Evolutionary conservation across 2,329 filamentous ascomycete species (phyloP), one percentile per base, ranked within the genome.

Genomic region (Fusarium foetens): DNA sequence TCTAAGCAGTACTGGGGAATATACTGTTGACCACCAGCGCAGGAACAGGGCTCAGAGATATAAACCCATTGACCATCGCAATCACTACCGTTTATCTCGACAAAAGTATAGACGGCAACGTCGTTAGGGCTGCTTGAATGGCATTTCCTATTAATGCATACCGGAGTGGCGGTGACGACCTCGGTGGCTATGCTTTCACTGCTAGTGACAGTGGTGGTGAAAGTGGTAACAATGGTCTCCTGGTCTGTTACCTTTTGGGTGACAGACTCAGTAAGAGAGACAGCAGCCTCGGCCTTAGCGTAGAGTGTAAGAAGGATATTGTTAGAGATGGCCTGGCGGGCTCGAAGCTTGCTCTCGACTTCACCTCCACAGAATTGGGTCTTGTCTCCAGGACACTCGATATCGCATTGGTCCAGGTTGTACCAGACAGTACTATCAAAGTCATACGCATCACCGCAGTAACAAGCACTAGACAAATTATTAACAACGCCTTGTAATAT

Each of bases 301-400:
- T 46, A 46, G 3, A 46, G 17, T 3, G 25, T 46, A 4, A 46
- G 19, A 2, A 46, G 43, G 9, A 29, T 29, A 8, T 8, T 29
- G 19, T 13, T 21, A 46, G 25, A 7, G 12, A 46, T 10, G 10
- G 8, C 43, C 60, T 76, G 74, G 36, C 74, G 74, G 31, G 59
- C 31, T n/a, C 33, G 53, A 49, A 74, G 42, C 39, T 51, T 74
- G 63, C 16, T n/a, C 8, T 11, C 35, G 51, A 48, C 38, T 21
- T 72, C 53, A 48, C 75, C 75, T 61, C 75, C 75, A 31, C 75
- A 76, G 52, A 66, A 58, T 53, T 75, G 31, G 1, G 53, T n/a
- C 19, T 65, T 55, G 23, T 76, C 64, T n/a, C 75, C 75, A 11
- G 75, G 66, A 68, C 75, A 77, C 21, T 55, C 36, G 12, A 70